phyloP scores from a whole-genome alignment of 306 rosid species.

The Hylodesmum podocarpum region DNA sequence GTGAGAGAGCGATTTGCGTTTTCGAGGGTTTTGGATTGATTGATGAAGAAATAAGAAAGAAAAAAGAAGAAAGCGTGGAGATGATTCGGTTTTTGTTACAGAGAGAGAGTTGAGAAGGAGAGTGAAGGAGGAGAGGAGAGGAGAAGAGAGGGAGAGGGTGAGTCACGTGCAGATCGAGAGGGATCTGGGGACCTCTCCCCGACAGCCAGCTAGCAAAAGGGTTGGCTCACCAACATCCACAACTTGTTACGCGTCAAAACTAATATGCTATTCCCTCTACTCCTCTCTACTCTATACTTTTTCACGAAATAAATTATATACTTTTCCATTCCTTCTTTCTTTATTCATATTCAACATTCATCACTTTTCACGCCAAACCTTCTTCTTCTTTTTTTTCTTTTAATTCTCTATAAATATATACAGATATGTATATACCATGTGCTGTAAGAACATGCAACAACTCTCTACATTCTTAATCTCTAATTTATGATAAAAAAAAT shows the following conservation, averaged over 20 bases:
- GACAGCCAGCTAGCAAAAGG: slow-evolving; percentile 97
- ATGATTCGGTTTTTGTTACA: slow-evolving; percentile 31
- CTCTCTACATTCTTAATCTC: too few species aligned
- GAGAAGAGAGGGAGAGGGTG: slow-evolving; percentile 36
- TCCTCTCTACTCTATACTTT: not conserved
- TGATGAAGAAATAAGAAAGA: too few species aligned
- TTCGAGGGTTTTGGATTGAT: slow-evolving; percentile 49
- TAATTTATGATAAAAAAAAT: too few species aligned
- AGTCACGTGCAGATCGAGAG: slow-evolving; percentile 81
- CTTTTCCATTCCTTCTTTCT: not conserved
- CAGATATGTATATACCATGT: too few species aligned
- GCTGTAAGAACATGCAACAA: too few species aligned
- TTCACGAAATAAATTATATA: too few species aligned
- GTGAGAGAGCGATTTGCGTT: slow-evolving; percentile 41
- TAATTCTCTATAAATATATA: not conserved
- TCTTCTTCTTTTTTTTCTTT: not conserved
- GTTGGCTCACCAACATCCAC: slow-evolving; percentile 99
- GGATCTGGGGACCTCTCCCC: slow-evolving; percentile 79
- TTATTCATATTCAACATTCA: not conserved
- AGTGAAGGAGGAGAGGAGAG: slow-evolving; percentile 20
- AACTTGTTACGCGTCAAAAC: slow-evolving; percentile 79
- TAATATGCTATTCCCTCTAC: slow-evolving; percentile 1
- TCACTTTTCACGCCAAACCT: not conserved
- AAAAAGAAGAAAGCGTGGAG: slow-evolving; percentile 59
- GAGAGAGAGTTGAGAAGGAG: slow-evolving; percentile 12